Evolutionary conservation across 208 protist species (phyloP).

Genomic region (Vickermania spadyakhi): DNA sequence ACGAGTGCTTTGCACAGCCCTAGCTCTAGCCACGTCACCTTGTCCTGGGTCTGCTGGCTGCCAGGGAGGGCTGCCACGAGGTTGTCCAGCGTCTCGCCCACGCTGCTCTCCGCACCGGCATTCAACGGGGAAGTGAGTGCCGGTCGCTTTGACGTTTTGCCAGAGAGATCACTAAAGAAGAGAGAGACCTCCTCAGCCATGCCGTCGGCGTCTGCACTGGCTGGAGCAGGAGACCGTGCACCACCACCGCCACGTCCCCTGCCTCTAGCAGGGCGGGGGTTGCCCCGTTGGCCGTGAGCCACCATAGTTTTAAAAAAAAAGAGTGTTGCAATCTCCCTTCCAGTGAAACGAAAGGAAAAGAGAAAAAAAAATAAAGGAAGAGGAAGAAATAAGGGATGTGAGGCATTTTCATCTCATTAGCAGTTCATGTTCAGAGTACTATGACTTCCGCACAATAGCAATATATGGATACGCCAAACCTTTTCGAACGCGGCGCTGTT

Average conservation of each 20-base stretch:
- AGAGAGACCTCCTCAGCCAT: neutral
- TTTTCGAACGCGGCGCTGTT: too few species aligned
- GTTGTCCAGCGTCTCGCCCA: neutral
- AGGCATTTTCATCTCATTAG: too few species aligned
- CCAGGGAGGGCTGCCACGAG: constrained; percentile 5
- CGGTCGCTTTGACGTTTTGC: neutral
- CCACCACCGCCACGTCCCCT: neutral
- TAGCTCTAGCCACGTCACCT: constrained; percentile 80
- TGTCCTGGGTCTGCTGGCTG: constrained; percentile 76
- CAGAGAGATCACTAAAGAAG: constrained; percentile 1
- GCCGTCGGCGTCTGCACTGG: neutral
- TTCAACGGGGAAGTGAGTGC: too few species aligned
- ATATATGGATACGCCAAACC: too few species aligned
- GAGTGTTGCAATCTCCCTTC: too few species aligned
- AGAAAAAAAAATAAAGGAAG: too few species aligned
- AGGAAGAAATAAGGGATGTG: constrained; percentile 10
- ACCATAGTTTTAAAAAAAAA: too few species aligned
- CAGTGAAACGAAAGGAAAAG: too few species aligned
- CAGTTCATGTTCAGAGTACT: too few species aligned
- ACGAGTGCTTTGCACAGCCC: constrained; percentile 85
- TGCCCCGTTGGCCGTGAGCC: neutral
- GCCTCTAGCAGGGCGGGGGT: neutral
- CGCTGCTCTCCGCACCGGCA: neutral
- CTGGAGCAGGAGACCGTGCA: neutral
- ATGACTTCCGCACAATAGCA: too few species aligned